phyloP scores from a whole-genome alignment of 73 alveolate genomes.

The Blepharisma stoltei region DNA sequence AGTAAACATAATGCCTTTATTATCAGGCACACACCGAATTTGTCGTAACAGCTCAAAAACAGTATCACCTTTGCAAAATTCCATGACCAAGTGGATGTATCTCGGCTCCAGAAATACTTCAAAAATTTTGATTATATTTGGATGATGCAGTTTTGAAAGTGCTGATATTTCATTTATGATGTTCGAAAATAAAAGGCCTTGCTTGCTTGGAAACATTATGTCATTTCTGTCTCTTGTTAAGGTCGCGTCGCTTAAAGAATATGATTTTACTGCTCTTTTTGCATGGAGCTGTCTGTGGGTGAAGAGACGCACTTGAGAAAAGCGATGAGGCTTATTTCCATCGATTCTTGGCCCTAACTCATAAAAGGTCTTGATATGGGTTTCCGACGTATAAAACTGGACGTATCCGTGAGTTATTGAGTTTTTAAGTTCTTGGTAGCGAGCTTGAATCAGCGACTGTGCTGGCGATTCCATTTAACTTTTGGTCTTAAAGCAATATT shows the following conservation, averaged over 20 bases:
- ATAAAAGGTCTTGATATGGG: no score
- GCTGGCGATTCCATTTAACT: no score
- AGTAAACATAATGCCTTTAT: background rate
- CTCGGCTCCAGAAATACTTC: background rate
- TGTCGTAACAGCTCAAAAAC: background rate
- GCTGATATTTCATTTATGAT: background rate
- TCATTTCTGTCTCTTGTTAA: background rate
- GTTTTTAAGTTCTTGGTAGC: no score
- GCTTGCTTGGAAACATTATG: background rate
- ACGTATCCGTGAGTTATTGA: no score
- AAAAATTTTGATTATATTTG: background rate
- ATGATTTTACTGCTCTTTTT: background rate
- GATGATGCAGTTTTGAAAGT: background rate
- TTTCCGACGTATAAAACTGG: no score
- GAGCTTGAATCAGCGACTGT: no score
- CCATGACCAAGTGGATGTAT: background rate
- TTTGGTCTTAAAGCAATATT: no score
- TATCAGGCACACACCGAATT: background rate
- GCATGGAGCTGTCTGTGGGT: background rate
- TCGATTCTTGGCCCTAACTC: no score
- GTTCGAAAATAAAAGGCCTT: background rate
- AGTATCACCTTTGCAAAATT: background rate
- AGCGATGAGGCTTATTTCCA: no score
- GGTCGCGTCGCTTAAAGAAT: background rate
- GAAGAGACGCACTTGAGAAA: background rate